Evolutionary conservation across 2,329 filamentous ascomycete genomes (phyloP).

Genomic region (Emericellopsis atlantica): DNA sequence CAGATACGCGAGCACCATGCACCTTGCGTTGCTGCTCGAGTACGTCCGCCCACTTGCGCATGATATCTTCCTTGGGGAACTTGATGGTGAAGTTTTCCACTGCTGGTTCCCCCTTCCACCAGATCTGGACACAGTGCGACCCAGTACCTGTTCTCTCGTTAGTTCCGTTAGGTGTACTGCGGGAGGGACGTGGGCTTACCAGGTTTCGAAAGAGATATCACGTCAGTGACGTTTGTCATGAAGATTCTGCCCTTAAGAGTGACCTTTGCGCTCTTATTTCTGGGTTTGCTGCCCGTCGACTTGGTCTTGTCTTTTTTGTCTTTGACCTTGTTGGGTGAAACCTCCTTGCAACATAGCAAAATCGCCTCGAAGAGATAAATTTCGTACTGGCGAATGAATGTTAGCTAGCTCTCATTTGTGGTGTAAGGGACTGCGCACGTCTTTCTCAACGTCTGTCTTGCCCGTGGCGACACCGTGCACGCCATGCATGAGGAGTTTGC

Average conservation of each 20-base stretch:
- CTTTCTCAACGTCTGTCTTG: slow-evolving; percentile 82
- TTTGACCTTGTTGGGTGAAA: slow-evolving; percentile 71
- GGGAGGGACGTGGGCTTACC: slow-evolving; percentile 39
- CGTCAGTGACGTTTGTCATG: slow-evolving; percentile 96
- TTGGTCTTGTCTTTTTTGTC: slow-evolving; percentile 60
- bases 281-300: slow-evolving; percentile 40
- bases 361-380: slow-evolving; percentile 97
- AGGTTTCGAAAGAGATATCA: slow-evolving; percentile 77
- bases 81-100: slow-evolving; percentile 95
- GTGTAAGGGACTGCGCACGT: slow-evolving; percentile 41
- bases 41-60: slow-evolving; percentile 82
- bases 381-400: slow-evolving; percentile 58
- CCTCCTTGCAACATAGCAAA: slow-evolving; percentile 90
- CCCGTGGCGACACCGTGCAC: slow-evolving; percentile 86
- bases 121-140: slow-evolving; percentile 91
- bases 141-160: slow-evolving; percentile 32
- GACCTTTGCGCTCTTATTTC: slow-evolving; percentile 63
- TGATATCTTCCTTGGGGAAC: slow-evolving; percentile 79
- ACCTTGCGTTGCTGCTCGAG: slow-evolving; percentile 66
- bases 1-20: slow-evolving; percentile 34
- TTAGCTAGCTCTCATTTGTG: slow-evolving; percentile 5
- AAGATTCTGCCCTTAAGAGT: slow-evolving; percentile 96
- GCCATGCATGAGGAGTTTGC: slow-evolving; percentile 75
- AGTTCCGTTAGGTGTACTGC: background rate
- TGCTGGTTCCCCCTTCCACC: slow-evolving; percentile 93